phyloP scores from a whole-genome alignment of 2,329 filamentous ascomycete species.

The Phaeosphaeriaceae sp. region DNA sequence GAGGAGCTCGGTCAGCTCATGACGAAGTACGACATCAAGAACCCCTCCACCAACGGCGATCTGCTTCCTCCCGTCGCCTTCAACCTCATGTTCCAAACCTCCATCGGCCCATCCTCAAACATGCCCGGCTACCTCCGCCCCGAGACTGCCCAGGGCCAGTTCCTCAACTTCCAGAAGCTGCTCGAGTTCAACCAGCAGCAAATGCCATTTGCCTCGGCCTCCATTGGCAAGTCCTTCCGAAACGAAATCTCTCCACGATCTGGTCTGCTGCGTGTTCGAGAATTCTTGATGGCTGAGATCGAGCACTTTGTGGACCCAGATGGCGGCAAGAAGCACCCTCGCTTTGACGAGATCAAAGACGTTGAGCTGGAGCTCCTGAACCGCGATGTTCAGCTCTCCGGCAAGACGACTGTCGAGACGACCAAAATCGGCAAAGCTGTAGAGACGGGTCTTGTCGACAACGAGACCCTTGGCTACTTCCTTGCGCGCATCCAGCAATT shows the following conservation, averaged over 20 bases:
- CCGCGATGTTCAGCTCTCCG: slow-evolving; percentile 82
- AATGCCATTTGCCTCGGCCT: slow-evolving; percentile 97
- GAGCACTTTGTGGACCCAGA: slow-evolving; percentile 97
- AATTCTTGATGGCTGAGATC: slow-evolving; percentile 99
- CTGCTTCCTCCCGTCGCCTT: slow-evolving; percentile 85
- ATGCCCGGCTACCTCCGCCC: slow-evolving; percentile 70
- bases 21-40: slow-evolving; percentile 85
- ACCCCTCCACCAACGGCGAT: slow-evolving; percentile 79
- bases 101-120: slow-evolving; percentile 90
- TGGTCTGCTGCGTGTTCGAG: slow-evolving; percentile 90
- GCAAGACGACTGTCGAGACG: slow-evolving; percentile 77
- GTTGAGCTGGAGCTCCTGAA: slow-evolving; percentile 85
- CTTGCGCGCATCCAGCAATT: slow-evolving; percentile 92
- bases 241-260: slow-evolving; percentile 96
- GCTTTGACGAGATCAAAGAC: slow-evolving; percentile 85
- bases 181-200: slow-evolving; percentile 93
- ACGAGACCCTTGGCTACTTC: slow-evolving; percentile 98
- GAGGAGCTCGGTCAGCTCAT: slow-evolving; percentile 87
- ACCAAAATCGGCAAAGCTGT: slow-evolving; percentile 89
- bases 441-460: slow-evolving; percentile 82
- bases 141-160: slow-evolving; percentile 97
- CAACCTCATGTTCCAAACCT: slow-evolving; percentile 98
- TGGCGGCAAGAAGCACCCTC: slow-evolving; percentile 90
- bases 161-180: slow-evolving; percentile 95
- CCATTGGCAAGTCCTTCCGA: slow-evolving; percentile 96